A percentile compares a stretch with the other conserved stretches of the same genome.
Conservation (phyloP, 306 rosid genomes). For the Purshia tridentata region DNA sequence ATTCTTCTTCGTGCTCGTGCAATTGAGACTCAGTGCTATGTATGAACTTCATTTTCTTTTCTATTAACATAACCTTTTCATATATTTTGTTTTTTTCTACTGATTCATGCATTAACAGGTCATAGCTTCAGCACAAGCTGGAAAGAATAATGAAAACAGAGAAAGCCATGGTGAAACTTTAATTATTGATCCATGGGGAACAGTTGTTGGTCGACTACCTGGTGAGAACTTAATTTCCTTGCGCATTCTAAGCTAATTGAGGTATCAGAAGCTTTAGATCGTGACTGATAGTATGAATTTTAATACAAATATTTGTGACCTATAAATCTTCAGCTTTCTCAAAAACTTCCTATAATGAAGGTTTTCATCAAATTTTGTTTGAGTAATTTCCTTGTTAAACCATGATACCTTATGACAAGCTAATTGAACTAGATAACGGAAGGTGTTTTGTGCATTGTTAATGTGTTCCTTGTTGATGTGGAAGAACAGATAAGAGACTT, state of each 20-base stretch:
- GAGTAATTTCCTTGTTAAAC: not conserved
- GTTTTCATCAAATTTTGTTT: not conserved
- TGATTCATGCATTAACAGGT: constrained; percentile 55
- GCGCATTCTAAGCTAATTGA: not conserved
- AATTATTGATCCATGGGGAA: constrained; percentile 95
- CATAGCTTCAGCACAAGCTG: constrained; percentile 95
- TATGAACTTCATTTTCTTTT: constrained; percentile 40
- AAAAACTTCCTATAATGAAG: not conserved
- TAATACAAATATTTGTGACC: not conserved
- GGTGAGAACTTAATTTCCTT: constrained; percentile 47
- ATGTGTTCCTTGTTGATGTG: not conserved
- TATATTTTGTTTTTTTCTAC: constrained; percentile 11
- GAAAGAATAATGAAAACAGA: constrained; percentile 70
- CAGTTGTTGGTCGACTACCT: constrained; percentile 66
- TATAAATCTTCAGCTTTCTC: not conserved
- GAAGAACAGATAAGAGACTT: not conserved
- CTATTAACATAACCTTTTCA: not conserved
- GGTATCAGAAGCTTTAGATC: not conserved
- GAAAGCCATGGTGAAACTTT: constrained; percentile 89
- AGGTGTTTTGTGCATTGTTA: not conserved
- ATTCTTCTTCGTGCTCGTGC: constrained; percentile 95
- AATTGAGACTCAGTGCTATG: constrained; percentile 91
- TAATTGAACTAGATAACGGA: not conserved
- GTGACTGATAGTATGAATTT: not conserved
- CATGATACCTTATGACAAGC: not conserved